Base-by-base conservation (phyloP, 768 basidiomycete species). In the Fibroporia radiculosa region DNA sequence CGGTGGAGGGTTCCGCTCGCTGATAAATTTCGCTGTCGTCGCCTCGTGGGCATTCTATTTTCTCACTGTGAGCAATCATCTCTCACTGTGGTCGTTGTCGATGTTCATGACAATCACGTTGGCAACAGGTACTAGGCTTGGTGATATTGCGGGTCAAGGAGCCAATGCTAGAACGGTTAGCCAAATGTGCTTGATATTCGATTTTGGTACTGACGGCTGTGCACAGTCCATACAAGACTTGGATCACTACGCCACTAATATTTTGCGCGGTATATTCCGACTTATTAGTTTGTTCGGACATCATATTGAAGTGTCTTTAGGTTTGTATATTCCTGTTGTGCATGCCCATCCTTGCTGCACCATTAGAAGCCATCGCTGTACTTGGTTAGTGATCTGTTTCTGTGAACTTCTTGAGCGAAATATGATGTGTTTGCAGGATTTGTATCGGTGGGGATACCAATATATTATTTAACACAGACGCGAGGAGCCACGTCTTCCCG, bases 301-400 rank as follows among this genome's bases (percentile, higher is more conserved):
- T n/a, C n/a, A n/a, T n/a, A n/a, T n/a, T n/a, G n/a, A n/a, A n/a
- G n/a, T 26, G 26, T 31, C 22, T 26, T 42, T 40, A 89, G 86
- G 84, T 93, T 10, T 90, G 92, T 2, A 67, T 92, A 40, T 93
- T 93, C 66, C 70, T 98, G 42, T 69, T 99, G 8, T 85, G 83
- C 56, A 95, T 99, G 90, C 93, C 93, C 1, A 72, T 95, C 40
- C 83, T 93, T 45, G 95, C 95, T 3, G 93, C 93, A 18, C 95
- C 95, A 6, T 66, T 82, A 12, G 85, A 95, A 60, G 92, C 93
- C 0, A 61, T 88, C 5, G 82, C 92, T 6, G 93, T 92, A 5
- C 71, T 96, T 45, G 84, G 92, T 93, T 54, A 46, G 77, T 66
- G 1, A 12, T 10, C 28, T 13, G 32, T 23, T 40, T 22, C 19